phyloP scores from a whole-genome alignment of 352 stramenopile genomes.

The Phytophthora brassicae region DNA sequence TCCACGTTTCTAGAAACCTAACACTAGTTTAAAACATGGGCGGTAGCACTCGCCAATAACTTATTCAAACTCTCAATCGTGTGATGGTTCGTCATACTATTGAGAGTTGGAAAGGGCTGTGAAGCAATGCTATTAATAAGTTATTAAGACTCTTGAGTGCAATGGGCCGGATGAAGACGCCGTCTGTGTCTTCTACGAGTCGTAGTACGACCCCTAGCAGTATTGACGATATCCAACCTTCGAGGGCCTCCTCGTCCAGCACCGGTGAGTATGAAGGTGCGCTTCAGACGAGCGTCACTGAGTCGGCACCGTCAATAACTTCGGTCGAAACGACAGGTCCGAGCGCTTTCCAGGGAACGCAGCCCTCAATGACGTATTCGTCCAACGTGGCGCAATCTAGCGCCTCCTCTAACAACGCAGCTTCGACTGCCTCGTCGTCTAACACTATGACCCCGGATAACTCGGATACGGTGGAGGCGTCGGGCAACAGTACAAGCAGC shows the following conservation, averaged over 20 bases:
- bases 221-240: constrained; percentile 1
- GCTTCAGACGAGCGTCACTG: background rate
- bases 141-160: too few relatives aligned
- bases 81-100: too few relatives aligned
- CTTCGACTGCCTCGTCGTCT: background rate
- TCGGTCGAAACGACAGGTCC: constrained; percentile 8
- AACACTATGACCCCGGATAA: constrained; percentile 4
- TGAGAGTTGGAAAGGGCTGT: too few relatives aligned
- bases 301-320: background rate
- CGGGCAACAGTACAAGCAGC: background rate
- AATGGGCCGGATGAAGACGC: too few relatives aligned
- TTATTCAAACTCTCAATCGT: too few relatives aligned
- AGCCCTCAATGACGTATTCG: constrained; percentile 5
- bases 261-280: constrained; percentile 1
- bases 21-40: too few relatives aligned
- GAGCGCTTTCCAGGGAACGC: constrained; percentile 6
- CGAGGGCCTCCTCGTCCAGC: constrained; percentile 1
- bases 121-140: too few relatives aligned
- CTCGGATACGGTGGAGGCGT: background rate
- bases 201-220: constrained; percentile 12
- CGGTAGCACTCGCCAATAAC: too few relatives aligned
- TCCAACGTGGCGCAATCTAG: constrained; percentile 3
- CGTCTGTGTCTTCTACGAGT: too few relatives aligned
- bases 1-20: too few relatives aligned
- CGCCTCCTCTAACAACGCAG: constrained; percentile 6